Percentiles rank a stretch among this genome's conserved stretches.
Conservation (phyloP, 345 rosid species). For the Lumnitzera littorea region DNA sequence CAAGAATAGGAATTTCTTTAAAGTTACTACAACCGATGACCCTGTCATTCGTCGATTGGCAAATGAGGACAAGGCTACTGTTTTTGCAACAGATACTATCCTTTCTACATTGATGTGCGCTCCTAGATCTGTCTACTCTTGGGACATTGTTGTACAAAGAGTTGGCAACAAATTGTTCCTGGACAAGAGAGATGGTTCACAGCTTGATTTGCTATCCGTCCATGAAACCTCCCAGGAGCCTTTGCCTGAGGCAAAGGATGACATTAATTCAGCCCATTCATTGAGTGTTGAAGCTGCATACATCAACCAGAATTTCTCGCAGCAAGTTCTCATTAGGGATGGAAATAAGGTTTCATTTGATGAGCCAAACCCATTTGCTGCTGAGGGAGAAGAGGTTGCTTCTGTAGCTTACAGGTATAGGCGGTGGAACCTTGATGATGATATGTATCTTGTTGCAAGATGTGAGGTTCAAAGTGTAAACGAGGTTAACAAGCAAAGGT, state of each 20-base stretch:
- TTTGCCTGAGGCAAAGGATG: slow-evolving; percentile 78
- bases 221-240: slow-evolving; percentile 96
- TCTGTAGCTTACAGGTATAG: slow-evolving; percentile 90
- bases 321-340: slow-evolving; percentile 80
- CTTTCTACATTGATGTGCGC: slow-evolving; percentile 86
- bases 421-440: slow-evolving; percentile 89
- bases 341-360: slow-evolving; percentile 78
- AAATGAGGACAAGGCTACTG: slow-evolving; percentile 87
- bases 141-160: slow-evolving; percentile 90
- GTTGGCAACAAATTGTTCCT: slow-evolving; percentile 91
- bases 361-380: slow-evolving; percentile 85
- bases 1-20: slow-evolving; percentile 82
- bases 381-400: slow-evolving; percentile 94
- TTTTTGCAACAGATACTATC: slow-evolving; percentile 81
- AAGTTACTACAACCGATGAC: slow-evolving; percentile 92
- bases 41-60: slow-evolving; percentile 81
- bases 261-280: slow-evolving; percentile 71
- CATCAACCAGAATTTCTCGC: slow-evolving; percentile 77
- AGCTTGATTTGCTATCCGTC: slow-evolving; percentile 80
- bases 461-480: slow-evolving; percentile 91
- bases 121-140: slow-evolving; percentile 86
- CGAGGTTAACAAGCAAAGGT: slow-evolving; percentile 71
- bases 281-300: slow-evolving; percentile 86
- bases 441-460: slow-evolving; percentile 67
- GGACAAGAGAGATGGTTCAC: slow-evolving; percentile 87